These are phyloP conservation scores for Backusella liffmaniae DNA, from an alignment of 192 early-diverging fungal species.

Conservation along the genomic window DNA sequence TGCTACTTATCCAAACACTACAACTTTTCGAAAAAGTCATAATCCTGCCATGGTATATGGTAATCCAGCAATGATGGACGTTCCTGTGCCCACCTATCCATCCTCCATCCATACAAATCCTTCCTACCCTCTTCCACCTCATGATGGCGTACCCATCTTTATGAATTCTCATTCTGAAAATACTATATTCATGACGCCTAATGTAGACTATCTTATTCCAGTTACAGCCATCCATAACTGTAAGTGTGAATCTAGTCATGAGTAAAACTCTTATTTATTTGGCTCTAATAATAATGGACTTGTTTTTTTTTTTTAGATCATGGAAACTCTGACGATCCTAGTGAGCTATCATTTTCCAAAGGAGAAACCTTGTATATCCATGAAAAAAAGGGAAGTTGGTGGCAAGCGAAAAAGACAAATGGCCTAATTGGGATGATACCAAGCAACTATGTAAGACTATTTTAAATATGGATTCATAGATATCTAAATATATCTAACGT, in stretches of 20 bases:
- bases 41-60: neutral
- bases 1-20: neutral
- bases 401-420: constrained; percentile 85
- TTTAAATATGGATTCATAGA: neutral
- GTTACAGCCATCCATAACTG: constrained; percentile 34
- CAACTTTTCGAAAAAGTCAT: neutral
- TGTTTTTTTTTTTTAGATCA: constrained; percentile 49
- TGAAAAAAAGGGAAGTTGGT: constrained; percentile 96
- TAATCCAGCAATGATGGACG: neutral
- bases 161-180: neutral
- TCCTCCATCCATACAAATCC: neutral
- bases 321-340: constrained; percentile 89
- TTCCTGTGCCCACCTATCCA: constrained; percentile 8
- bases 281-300: constrained; percentile 37
- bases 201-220: constrained; percentile 55
- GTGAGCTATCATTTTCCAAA: constrained; percentile 87
- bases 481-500: neutral
- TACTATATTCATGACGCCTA: neutral
- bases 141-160: neutral
- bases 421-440: constrained; percentile 88
- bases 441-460: constrained; percentile 68
- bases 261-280: constrained; percentile 47
- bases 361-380: constrained; percentile 85
- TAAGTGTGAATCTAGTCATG: neutral
- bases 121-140: neutral